These are phyloP conservation scores for Skeletonema costatum DNA, from an alignment of 108 stramenopile genomes.

Conservation along the genomic window DNA sequence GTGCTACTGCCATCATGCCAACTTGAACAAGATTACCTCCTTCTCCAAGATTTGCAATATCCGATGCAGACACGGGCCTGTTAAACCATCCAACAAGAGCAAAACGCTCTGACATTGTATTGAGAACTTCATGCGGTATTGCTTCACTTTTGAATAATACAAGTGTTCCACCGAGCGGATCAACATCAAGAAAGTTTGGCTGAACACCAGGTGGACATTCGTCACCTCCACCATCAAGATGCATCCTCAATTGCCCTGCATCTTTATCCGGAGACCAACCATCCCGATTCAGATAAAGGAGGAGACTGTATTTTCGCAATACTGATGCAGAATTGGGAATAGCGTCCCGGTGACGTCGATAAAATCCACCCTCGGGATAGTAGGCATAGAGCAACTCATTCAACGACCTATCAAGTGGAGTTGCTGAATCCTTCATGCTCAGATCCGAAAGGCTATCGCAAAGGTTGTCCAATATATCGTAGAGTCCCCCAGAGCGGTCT, in stretches of 20 bases:
- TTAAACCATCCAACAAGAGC: constrained; percentile 85
- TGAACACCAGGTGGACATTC: constrained; percentile 38
- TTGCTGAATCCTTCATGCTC: constrained; percentile 13
- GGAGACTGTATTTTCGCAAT: constrained; percentile 64
- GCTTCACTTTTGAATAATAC: constrained; percentile 70
- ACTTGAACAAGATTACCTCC: constrained; percentile 41
- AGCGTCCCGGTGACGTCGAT: constrained; percentile 77
- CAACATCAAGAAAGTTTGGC: constrained; percentile 67
- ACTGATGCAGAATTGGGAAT: constrained; percentile 66
- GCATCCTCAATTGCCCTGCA: constrained; percentile 71
- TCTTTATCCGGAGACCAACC: constrained; percentile 41
- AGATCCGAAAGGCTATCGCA: constrained; percentile 45
- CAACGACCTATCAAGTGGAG: constrained; percentile 44
- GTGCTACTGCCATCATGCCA: constrained; percentile 46
- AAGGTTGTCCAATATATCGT: constrained; percentile 56
- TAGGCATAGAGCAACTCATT: constrained; percentile 75
- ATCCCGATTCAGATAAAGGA: constrained; percentile 71
- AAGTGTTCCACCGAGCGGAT: constrained; percentile 69
- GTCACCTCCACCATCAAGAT: constrained; percentile 70
- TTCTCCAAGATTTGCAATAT: constrained; percentile 52
- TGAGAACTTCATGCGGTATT: constrained; percentile 80
- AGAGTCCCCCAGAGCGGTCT: constrained; percentile 39
- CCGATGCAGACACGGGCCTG: constrained; percentile 46
- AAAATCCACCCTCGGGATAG: constrained; percentile 80
- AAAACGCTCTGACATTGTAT: constrained; percentile 67